These are phyloP conservation scores for Senna siamea DNA, from an alignment of 306 rosid genomes.

Conservation along the genomic window DNA sequence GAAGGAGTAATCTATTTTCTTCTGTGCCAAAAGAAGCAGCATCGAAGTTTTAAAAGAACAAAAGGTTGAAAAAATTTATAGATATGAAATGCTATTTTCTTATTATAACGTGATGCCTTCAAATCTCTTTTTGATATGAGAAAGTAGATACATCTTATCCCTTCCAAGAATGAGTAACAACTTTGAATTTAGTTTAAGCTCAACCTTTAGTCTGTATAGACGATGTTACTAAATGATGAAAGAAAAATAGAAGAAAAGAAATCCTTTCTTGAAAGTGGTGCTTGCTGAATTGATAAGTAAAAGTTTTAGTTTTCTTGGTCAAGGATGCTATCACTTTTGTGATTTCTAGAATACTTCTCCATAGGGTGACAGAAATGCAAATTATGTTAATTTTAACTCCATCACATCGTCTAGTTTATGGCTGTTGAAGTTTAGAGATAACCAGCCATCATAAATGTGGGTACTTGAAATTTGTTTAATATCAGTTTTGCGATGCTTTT, in stretches of 20 bases:
- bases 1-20: constrained; percentile 4
- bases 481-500: constrained; percentile 15
- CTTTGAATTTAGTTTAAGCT: background rate
- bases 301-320: constrained; percentile 3
- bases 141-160: background rate
- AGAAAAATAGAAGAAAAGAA: background rate
- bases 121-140: background rate
- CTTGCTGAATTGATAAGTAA: constrained; percentile 19
- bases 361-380: background rate
- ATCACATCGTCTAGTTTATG: constrained; percentile 28
- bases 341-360: background rate
- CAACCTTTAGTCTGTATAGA: background rate
- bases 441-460: constrained; percentile 14
- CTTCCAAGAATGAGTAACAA: background rate
- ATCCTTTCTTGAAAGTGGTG: background rate
- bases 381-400: constrained; percentile 3
- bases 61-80: background rate
- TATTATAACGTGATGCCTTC: background rate
- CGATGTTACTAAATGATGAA: background rate
- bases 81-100: background rate
- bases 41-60: background rate
- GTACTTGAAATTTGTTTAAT: constrained; percentile 13
- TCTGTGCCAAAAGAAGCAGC: background rate
- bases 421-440: background rate
- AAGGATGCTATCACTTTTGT: constrained; percentile 4